These are phyloP conservation scores for Gaeumannomyces sp. DNA, from an alignment of 2,329 filamentous ascomycete genomes.

Conservation along the genomic window DNA sequence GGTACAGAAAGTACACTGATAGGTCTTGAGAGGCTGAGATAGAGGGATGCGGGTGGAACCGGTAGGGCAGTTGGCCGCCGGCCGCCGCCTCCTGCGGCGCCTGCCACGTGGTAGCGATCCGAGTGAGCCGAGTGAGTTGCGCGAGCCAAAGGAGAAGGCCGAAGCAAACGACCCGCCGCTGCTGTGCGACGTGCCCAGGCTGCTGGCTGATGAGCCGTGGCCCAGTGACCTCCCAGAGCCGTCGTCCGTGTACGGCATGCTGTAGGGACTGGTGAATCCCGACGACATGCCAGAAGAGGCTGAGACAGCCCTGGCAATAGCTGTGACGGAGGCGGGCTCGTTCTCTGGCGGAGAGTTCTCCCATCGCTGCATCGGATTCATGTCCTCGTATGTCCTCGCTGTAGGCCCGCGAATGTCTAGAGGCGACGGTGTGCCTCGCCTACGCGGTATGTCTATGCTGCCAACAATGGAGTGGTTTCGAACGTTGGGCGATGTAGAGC, in stretches of 20 bases:
- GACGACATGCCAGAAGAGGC: constrained; percentile 47
- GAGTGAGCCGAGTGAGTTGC: constrained; percentile 49
- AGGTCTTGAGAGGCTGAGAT: constrained; percentile 45
- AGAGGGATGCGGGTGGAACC: constrained; percentile 29
- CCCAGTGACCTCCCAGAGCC: constrained; percentile 52
- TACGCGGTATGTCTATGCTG: constrained; percentile 68
- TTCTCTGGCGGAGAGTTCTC: constrained; percentile 53
- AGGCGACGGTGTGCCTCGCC: constrained; percentile 46
- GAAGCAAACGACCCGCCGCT: constrained; percentile 53
- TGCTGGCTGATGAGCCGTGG: constrained; percentile 55
- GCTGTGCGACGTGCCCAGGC: constrained; percentile 55
- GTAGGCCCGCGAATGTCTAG: constrained; percentile 15
- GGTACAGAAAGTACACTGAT: constrained; percentile 64
- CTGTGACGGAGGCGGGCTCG: constrained; percentile 53
- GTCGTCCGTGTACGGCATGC: constrained; percentile 54
- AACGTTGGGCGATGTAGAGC: constrained; percentile 63
- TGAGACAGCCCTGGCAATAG: constrained; percentile 51
- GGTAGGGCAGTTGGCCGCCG: constrained; percentile 25
- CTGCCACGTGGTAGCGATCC: constrained; percentile 39
- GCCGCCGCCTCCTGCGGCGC: constrained; percentile 42
- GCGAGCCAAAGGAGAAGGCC: constrained; percentile 52
- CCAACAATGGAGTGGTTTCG: constrained; percentile 47
- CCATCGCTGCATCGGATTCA: constrained; percentile 55
- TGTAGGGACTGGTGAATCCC: constrained; percentile 51
- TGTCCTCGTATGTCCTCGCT: constrained; percentile 32